phyloP scores from a whole-genome alignment of 1,284 basidiomycete genomes.

The Cutaneotrichosporon spelunceum region DNA sequence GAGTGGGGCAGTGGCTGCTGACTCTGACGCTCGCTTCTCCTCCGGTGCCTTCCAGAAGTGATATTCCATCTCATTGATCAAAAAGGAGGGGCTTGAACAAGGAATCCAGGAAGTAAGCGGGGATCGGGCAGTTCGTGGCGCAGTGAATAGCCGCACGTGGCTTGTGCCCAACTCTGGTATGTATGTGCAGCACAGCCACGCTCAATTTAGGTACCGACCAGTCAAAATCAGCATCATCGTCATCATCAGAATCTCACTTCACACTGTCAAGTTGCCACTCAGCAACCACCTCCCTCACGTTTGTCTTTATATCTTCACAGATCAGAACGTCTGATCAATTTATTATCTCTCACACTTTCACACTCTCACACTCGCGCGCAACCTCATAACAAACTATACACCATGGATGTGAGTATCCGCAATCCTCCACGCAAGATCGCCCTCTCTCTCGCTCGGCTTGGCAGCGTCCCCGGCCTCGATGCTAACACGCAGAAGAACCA shows the following conservation, averaged over 20 bases:
- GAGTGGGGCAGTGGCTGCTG: no score
- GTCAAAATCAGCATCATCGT: not conserved
- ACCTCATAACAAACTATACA: not conserved
- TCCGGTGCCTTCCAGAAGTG: no score
- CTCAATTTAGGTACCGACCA: not conserved
- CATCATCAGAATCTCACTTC: not conserved
- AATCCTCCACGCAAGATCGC: not conserved
- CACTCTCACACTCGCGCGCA: not conserved
- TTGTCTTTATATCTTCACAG: not conserved
- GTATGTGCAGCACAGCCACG: not conserved
- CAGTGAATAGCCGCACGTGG: no score
- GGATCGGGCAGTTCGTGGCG: no score
- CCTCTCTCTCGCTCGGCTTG: no score
- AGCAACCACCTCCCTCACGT: not conserved
- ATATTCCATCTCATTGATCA: no score
- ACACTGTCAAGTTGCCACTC: not conserved
- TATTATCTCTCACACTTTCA: not conserved
- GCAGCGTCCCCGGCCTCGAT: not conserved
- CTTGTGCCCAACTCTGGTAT: no score
- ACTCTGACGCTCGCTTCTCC: no score
- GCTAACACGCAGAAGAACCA: slow-evolving; percentile 10
- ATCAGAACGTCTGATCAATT: not conserved
- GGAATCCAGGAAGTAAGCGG: no score
- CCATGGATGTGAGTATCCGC: slow-evolving; percentile 10
- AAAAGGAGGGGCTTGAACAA: no score